These are phyloP conservation scores for Picochlorum sp. DNA, from an alignment of 139 green algal genomes.

Conservation along the genomic window DNA sequence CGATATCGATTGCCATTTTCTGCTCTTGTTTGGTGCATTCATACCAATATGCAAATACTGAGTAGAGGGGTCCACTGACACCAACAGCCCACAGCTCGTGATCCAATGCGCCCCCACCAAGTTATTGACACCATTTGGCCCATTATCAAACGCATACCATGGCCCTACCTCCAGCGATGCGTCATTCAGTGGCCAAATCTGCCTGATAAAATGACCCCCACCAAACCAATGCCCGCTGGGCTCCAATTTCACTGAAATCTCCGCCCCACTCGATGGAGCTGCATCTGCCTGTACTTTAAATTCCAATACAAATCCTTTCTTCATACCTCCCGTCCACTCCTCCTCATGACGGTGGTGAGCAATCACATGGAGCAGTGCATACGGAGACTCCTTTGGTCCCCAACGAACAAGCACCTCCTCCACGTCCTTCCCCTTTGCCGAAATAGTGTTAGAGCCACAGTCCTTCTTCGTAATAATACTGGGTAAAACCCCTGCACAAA, in stretches of 20 bases:
- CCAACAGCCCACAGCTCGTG: slow-evolving; percentile 42
- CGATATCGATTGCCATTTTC: not conserved
- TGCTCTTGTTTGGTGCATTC: slow-evolving; percentile 32
- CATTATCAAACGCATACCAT: slow-evolving; percentile 59
- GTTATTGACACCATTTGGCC: slow-evolving; percentile 55
- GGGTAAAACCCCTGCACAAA: not conserved
- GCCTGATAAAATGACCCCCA: slow-evolving; percentile 49
- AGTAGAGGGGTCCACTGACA: slow-evolving; percentile 47
- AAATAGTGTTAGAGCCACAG: no score
- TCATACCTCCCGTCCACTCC: not conserved
- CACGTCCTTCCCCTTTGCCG: not conserved
- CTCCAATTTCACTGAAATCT: slow-evolving; percentile 41
- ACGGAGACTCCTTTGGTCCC: not conserved
- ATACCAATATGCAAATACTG: slow-evolving; percentile 58
- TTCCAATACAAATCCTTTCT: slow-evolving; percentile 9
- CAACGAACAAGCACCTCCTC: not conserved
- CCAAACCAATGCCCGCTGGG: slow-evolving; percentile 47
- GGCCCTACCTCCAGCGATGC: slow-evolving; percentile 46
- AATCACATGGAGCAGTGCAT: not conserved
- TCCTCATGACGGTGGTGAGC: not conserved
- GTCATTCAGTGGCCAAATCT: slow-evolving; percentile 55
- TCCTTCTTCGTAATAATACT: not conserved
- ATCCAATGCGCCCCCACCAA: slow-evolving; percentile 47
- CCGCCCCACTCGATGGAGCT: slow-evolving; percentile 15
- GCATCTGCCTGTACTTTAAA: not conserved